Evolutionary conservation across 2,329 filamentous ascomycete species (phyloP), one percentile per base, ranked within the genome.

Genomic region (Pestalotiopsis sp.): DNA sequence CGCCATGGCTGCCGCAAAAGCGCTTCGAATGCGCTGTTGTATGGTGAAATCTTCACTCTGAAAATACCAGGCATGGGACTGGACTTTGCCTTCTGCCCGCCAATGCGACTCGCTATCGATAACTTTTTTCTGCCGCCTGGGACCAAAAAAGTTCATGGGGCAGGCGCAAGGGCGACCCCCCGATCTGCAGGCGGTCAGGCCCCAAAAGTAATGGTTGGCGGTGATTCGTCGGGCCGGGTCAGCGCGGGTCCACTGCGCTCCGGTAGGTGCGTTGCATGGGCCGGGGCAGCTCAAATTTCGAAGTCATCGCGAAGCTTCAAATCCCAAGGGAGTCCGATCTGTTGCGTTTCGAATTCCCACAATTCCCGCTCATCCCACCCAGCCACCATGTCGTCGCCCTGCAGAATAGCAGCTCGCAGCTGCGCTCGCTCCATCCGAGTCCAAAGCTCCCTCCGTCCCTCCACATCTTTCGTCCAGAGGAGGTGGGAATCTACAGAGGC

Each of bases 401-500:
- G 87, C 81, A 86, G 89, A 80, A 87, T 85, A 80, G 89, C 87
- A 79, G 89, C 87, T 75, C 88, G 88, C 81, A 86, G 86, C 86
- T 91, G 88, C 83, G 86, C 87, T 74, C 87, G 88, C 75, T 87
- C 90, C 78, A 82, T 91, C 74, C 87, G 88, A 77, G 82, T 85
- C 71, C 78, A 81, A 70, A 74, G 79, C 73, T 78, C 83, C 65
- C 72, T 86, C 73, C 82, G 86, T 76, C 79, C 82, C 72, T 83
- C 86, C 68, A 80, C 79, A 57, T 78, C 82, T 63, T 76, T 82
- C 71, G 79, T 81, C 73, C 79, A 89, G 79, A 90, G 92, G 84
- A 90, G 96, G 89, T 95, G 93, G 92, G 93, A 96, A 83, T 95
- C 94, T 72, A 95, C 94, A 75, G 92, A 95, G 76, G 90, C 89